Evolutionary conservation across 2,329 filamentous ascomycete species (phyloP).

Genomic region (Colletotrichum ledebouriae): DNA sequence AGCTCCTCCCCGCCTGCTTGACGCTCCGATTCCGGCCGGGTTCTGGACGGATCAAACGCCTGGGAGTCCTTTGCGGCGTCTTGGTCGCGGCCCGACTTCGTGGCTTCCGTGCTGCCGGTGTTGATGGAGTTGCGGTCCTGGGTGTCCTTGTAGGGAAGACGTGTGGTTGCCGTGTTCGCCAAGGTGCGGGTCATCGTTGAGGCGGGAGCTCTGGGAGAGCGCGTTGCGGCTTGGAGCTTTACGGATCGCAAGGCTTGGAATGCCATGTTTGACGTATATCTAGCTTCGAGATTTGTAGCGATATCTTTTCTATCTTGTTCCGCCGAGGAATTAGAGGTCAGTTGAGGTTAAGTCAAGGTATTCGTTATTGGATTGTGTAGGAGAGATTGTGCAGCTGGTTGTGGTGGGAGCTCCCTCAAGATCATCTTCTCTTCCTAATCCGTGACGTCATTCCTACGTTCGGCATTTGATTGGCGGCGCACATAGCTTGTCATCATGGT

Average conservation of each 20-base stretch:
- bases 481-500: conserved; percentile 16
- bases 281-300: too few species aligned
- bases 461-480: conserved; percentile 18
- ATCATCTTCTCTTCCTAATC: background rate
- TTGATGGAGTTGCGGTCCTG: conserved; percentile 74
- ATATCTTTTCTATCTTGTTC: background rate
- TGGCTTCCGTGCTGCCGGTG: conserved; percentile 75
- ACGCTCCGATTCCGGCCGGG: conserved; percentile 73
- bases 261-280: conserved; percentile 28
- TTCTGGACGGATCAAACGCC: conserved; percentile 78
- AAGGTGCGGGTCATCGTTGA: conserved; percentile 48
- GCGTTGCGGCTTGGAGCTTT: conserved; percentile 10
- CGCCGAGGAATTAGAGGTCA: background rate
- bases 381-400: background rate
- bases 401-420: conserved; percentile 8
- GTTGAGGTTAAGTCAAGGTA: background rate
- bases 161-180: conserved; percentile 49
- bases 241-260: conserved; percentile 27
- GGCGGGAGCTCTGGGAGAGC: conserved; percentile 19
- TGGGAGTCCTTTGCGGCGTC: conserved; percentile 65
- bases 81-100: conserved; percentile 75
- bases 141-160: conserved; percentile 62
- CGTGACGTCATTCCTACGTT: conserved; percentile 39
- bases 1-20: conserved; percentile 54
- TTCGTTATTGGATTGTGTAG: background rate